Conservation (phyloP, 2,329 filamentous ascomycete species). For the Phialemonium atrogriseum region DNA sequence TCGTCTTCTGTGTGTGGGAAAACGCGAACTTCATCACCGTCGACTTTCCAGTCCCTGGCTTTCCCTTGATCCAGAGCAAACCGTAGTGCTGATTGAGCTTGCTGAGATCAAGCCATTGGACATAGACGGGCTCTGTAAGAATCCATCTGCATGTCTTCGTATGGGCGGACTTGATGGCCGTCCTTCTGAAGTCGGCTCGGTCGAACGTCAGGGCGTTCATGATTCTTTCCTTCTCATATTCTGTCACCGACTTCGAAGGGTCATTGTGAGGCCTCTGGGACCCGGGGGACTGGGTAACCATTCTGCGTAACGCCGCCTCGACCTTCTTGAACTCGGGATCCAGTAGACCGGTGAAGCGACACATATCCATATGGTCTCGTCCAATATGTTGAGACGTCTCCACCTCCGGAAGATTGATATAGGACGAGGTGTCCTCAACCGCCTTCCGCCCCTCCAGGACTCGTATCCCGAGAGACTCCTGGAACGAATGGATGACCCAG, state of each 20-base stretch:
- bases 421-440: constrained; percentile 28
- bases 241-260: constrained; percentile 2
- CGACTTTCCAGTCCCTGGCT: constrained; percentile 37
- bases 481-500: constrained; percentile 27
- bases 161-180: constrained; percentile 12
- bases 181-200: constrained; percentile 8
- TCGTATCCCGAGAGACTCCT: constrained; percentile 16
- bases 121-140: constrained; percentile 18
- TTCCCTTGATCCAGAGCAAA: constrained; percentile 39
- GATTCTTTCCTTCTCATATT: constrained; percentile 3
- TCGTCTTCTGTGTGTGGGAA: constrained; percentile 9
- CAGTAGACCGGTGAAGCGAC: constrained; percentile 18
- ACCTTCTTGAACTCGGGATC: constrained; percentile 25
- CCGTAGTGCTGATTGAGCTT: constrained; percentile 22
- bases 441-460: constrained; percentile 14
- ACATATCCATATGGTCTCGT: constrained; percentile 26
- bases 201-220: constrained; percentile 11
- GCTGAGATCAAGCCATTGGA: constrained; percentile 25
- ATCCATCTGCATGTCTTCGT: constrained; percentile 15
- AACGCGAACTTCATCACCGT: constrained; percentile 34
- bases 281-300: too few relatives aligned
- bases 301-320: constrained; percentile 6
- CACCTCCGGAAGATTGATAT: constrained; percentile 18
- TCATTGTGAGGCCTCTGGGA: too few relatives aligned
- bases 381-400: constrained; percentile 24